Evolutionary conservation across 1,139 yeast species (phyloP), one percentile per base, ranked within the genome.

Genomic region (Yamadazyma trypodendri): DNA sequence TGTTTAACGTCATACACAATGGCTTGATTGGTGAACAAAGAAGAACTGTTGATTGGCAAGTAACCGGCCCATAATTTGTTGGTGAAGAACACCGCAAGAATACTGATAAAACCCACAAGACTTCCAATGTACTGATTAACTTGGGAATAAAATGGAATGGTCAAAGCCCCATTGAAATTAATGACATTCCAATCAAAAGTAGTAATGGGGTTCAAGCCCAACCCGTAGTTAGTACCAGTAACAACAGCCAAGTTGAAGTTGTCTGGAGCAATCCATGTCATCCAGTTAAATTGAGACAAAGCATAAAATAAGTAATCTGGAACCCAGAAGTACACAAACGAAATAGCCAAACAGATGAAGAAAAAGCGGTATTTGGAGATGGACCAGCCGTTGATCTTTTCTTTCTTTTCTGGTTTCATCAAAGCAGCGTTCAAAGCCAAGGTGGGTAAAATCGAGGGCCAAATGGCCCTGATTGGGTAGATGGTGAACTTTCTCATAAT

Each of bases 121-220:
- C 62, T 45, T 14, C 84, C 84, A 35, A 63, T 42, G 39, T 62
- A 65, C 37, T 59, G 65, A 47, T 67, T 72, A 8, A 56, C 52
- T 15, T 63, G 60, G 2, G 80, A 61, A 51, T 62, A 78, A 43
- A 75, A 76, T 21, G 82, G 82, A 13, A 62, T 45, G 11, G 61
- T 45, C 42, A 74, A 53, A 21, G 72, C 63, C 23, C 41, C 38
- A 16, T 46, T 46, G 21, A 28, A 50, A 37, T 49, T 39, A 37
- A 59, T 44, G 23, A 55, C 36, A 46, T 72, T 72, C 78, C 79
- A 77, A 50, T 74, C 83, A 49, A 78, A 73, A 42, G 76, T 49
- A 1, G 80, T 55, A 38, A 74, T 51, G n/a, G 85, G 86, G 50
- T 79, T 79, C 31, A 79, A 45, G 2, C 84, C 85, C 12, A 79